Percentiles rank a stretch among this genome's conserved stretches.
Conservation (phyloP, 768 basidiomycete species). For the Boletus rufocinnamomeus region DNA sequence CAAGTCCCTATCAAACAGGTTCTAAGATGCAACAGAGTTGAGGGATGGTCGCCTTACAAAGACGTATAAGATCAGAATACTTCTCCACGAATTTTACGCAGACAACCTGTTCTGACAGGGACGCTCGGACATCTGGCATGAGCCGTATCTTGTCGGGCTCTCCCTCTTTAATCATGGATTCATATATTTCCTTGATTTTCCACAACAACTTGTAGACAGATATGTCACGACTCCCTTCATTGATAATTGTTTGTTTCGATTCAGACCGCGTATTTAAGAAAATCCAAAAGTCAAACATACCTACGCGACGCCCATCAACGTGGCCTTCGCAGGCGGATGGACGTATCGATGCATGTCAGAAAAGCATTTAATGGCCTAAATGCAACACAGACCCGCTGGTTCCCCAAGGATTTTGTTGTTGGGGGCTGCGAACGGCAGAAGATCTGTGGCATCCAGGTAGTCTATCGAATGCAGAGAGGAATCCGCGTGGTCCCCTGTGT, state of each 20-base stretch:
- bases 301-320: neutral
- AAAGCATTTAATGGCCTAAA: neutral
- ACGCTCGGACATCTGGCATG: neutral
- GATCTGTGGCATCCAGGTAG: neutral
- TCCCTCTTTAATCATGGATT: neutral
- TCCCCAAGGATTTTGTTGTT: neutral
- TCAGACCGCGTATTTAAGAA: too few relatives aligned
- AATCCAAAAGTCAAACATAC: neutral
- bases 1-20: neutral
- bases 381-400: neutral
- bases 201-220: neutral
- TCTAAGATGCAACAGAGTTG: neutral
- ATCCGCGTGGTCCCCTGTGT: neutral
- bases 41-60: neutral
- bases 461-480: neutral
- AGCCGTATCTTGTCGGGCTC: neutral
- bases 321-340: neutral
- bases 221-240: neutral
- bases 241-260: neutral
- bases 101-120: neutral
- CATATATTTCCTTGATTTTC: neutral
- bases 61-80: neutral
- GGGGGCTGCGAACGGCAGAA: neutral
- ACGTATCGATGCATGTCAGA: neutral
- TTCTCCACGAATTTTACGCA: neutral